phyloP scores from a whole-genome alignment of 1,139 yeast genomes.

The Torulaspora globosa region DNA sequence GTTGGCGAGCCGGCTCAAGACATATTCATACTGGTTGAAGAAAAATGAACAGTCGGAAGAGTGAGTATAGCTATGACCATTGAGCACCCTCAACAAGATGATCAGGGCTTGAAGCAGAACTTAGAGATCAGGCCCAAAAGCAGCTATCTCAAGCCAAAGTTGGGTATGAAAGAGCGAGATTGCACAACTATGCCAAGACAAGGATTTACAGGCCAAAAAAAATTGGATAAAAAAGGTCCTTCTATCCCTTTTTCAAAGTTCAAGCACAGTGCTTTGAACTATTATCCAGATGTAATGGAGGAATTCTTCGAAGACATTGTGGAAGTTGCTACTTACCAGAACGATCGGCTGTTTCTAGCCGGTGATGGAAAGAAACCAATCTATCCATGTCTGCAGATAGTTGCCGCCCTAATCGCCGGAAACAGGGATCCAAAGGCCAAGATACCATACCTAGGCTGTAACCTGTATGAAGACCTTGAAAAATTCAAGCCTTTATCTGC shows the following conservation, averaged over 20 bases:
- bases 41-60: no score
- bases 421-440: conserved; percentile 1
- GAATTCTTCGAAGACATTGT: conserved; percentile 6
- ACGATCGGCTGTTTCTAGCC: conserved; percentile 2
- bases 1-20: no score
- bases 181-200: neutral
- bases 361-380: conserved; percentile 1
- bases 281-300: conserved; percentile 5
- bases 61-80: no score
- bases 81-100: no score
- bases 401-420: conserved; percentile 5
- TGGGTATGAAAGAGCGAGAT: neutral
- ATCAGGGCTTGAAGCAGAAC: no score
- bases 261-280: conserved; percentile 4
- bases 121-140: no score
- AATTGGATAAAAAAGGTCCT: neutral
- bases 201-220: neutral
- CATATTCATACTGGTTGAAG: no score
- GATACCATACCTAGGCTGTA: conserved; percentile 19
- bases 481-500: conserved; percentile 22
- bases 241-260: conserved; percentile 4
- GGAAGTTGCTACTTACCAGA: conserved; percentile 13
- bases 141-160: no score
- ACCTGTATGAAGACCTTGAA: conserved; percentile 24
- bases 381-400: conserved; percentile 6